These are phyloP conservation scores for Aureobasidium sp. DNA, from an alignment of 2,329 filamentous ascomycete genomes.

Conservation along the genomic window DNA sequence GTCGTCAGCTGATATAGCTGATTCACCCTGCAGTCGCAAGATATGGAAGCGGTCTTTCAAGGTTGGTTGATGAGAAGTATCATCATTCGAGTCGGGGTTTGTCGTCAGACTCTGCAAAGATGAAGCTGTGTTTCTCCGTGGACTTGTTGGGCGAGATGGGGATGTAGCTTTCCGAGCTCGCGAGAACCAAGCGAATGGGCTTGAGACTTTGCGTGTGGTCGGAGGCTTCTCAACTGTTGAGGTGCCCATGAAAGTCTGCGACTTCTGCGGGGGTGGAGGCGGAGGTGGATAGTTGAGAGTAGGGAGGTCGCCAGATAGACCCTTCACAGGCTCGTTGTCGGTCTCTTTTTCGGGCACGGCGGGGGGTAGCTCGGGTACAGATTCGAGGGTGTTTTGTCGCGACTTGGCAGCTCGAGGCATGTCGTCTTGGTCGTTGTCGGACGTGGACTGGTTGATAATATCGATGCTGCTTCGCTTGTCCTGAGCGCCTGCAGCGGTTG, in stretches of 20 bases:
- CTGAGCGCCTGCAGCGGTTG: background rate
- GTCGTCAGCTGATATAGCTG: conserved; percentile 12
- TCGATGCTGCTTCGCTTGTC: conserved; percentile 20
- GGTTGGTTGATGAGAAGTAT: conserved; percentile 53
- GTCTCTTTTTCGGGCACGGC: conserved; percentile 15
- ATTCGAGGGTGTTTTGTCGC: conserved; percentile 2
- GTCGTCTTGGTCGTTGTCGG: background rate
- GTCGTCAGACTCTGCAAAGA: conserved; percentile 71
- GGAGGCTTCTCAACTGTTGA: conserved; percentile 20
- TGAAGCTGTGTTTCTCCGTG: conserved; percentile 66
- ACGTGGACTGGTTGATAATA: background rate
- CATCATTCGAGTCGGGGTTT: conserved; percentile 59
- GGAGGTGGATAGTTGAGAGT: conserved; percentile 43
- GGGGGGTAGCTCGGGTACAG: conserved; percentile 15
- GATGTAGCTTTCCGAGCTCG: conserved; percentile 50
- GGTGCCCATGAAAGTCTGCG: background rate
- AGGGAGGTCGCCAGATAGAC: conserved; percentile 63
- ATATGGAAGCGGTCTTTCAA: conserved; percentile 73
- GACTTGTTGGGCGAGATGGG: conserved; percentile 33
- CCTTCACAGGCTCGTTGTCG: conserved; percentile 43
- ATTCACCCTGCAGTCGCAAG: conserved; percentile 54
- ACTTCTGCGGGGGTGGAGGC: conserved; percentile 23
- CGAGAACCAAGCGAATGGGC: conserved; percentile 80
- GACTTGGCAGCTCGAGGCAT: background rate
- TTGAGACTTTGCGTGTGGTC: conserved; percentile 64